Evolutionary conservation across 495 filamentous ascomycete species (phyloP), one percentile per base, ranked within the genome.

Genomic region (Aspergillus avenaceus): DNA sequence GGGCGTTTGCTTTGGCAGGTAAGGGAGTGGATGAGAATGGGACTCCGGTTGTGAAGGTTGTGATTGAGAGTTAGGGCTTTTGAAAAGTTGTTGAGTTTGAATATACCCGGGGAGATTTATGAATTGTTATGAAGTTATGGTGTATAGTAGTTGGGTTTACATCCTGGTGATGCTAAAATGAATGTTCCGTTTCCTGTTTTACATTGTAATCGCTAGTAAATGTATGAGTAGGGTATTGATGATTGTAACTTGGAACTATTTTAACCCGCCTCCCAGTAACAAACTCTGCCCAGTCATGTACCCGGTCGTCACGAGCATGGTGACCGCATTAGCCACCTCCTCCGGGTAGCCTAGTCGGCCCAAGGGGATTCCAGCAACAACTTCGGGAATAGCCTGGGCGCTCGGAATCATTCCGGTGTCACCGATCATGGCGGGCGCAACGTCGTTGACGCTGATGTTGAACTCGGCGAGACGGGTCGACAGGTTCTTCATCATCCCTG

Each of bases 1-100:
- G 80, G 16, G 91, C 89, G 8, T 95, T 97, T 65, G 76, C 82
- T 40, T 79, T 96, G 65, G 90, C 89, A n/a, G 85, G 85, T 13
- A 82, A 80, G 58, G 88, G 85, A 4, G 75, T 81, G n/a, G 91
- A 96, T 69, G 82, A 84, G 47, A 64, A 83, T 1, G 88, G 88
- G 8, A 84, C 78, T 21, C 70, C 95, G 46, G 88, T 96, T 25
- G 72, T 96, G 2, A 96, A 96, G 72, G 90, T 95, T 25, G 79
- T 92, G 44, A 83, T 95, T 67, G 87, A 76, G 59, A 68, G 62
- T 48, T 59, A 44, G 43, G 23, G 14, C 47, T 24, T 16, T 24
- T 45, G 16, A 8, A 25, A n/a, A n/a, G n/a, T n/a, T n/a, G n/a
- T n/a, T n/a, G n/a, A n/a, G n/a, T n/a, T n/a, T n/a, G n/a, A n/a